A percentile compares a stretch with the other conserved stretches of the same genome.
Evolutionary conservation across 345 rosid species (phyloP).

Genomic region (Populus deltoides): DNA sequence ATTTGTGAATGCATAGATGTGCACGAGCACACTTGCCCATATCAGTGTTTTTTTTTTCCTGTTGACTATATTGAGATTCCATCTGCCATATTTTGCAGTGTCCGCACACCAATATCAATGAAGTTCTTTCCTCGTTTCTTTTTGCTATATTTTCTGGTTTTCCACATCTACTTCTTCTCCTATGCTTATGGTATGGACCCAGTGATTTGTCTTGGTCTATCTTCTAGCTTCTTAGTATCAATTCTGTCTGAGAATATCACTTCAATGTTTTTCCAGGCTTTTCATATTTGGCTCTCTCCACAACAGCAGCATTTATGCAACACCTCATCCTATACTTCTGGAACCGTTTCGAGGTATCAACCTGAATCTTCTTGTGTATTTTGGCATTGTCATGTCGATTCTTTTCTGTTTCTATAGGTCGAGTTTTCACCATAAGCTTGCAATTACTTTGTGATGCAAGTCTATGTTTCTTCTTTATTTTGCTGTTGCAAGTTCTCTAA

Average conservation of each 20-base stretch:
- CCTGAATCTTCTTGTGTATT: neutral
- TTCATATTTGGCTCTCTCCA: constrained; percentile 86
- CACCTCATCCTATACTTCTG: constrained; percentile 94
- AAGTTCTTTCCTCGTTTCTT: constrained; percentile 99
- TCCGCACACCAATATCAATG: constrained; percentile 95
- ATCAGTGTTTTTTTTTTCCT: neutral
- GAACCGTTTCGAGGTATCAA: constrained; percentile 93
- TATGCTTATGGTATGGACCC: constrained; percentile 71
- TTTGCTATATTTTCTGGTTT: constrained; percentile 90
- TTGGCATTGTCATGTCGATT: neutral
- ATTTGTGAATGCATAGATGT: neutral
- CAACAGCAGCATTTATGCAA: constrained; percentile 94
- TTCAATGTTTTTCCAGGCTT: constrained; percentile 52
- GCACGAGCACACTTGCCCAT: neutral
- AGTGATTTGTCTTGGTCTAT: neutral
- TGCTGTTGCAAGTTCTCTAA: neutral
- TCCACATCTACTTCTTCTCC: constrained; percentile 97
- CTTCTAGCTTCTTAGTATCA: neutral
- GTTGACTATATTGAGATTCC: constrained; percentile 14
- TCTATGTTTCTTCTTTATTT: neutral
- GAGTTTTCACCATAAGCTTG: neutral
- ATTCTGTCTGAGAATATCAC: neutral
- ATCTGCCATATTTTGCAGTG: constrained; percentile 52
- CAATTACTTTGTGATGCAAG: neutral
- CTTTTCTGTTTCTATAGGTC: neutral